These are phyloP conservation scores for Megacollybia platyphylla DNA, from an alignment of 1,284 basidiomycete species.

Conservation along the genomic window DNA sequence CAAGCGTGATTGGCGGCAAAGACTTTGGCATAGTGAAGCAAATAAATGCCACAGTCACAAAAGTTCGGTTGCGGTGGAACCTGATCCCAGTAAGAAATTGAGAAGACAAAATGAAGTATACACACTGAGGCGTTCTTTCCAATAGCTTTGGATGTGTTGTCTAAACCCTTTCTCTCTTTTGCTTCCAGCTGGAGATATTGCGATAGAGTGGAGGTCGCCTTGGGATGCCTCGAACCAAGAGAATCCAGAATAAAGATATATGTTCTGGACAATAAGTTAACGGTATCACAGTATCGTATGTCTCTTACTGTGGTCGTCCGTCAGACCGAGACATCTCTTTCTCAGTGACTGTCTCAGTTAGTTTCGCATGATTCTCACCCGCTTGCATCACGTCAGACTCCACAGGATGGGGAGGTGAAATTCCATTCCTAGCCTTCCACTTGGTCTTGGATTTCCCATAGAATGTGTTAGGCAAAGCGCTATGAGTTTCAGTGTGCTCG, in stretches of 20 bases:
- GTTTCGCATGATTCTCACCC: neutral
- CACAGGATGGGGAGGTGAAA: neutral
- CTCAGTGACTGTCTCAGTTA: no score
- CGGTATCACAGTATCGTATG: neutral
- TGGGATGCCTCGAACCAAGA: conserved; percentile 56
- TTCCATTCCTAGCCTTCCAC: neutral
- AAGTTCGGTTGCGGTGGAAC: conserved; percentile 75
- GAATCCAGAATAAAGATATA: conserved; percentile 85
- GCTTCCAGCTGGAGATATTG: conserved; percentile 75
- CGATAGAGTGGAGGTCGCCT: conserved; percentile 48
- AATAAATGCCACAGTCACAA: conserved; percentile 78
- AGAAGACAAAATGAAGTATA: conserved; percentile 4
- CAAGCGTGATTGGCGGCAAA: conserved; percentile 49
- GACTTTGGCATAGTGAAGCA: conserved; percentile 67
- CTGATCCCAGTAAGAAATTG: conserved; percentile 19
- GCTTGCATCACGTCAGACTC: conserved; percentile 11
- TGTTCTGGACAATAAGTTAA: conserved; percentile 32
- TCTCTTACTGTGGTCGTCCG: neutral
- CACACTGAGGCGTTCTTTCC: conserved; percentile 36
- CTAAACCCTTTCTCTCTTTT: conserved; percentile 52
- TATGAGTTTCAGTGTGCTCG: neutral
- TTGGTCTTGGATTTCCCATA: conserved; percentile 1
- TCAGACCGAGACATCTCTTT: neutral
- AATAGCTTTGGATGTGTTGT: conserved; percentile 26
- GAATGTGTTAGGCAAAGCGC: neutral